Percentiles rank a stretch among this genome's conserved stretches.
These are phyloP conservation scores for Prosopis cineraria DNA, from an alignment of 306 rosid species.

Conservation along the genomic window DNA sequence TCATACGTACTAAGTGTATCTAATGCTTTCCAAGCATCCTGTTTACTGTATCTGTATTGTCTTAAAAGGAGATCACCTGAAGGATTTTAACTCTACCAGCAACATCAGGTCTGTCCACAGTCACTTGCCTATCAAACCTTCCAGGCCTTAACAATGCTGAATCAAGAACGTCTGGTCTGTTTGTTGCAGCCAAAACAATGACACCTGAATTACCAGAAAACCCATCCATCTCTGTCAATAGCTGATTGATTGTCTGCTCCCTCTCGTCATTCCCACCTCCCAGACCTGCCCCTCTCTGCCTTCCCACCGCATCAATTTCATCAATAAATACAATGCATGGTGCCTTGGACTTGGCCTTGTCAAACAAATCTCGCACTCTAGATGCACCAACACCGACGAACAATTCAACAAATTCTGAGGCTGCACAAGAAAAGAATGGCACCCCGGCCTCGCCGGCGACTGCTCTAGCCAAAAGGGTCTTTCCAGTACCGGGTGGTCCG, in stretches of 20 bases:
- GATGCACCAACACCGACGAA: constrained; percentile 98
- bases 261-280: constrained; percentile 99
- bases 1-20: background rate
- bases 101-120: constrained; percentile 98
- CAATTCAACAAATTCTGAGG: constrained; percentile 91
- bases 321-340: constrained; percentile 99
- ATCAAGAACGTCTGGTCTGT: constrained; percentile 96
- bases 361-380: constrained; percentile 93
- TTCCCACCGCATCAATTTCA: constrained; percentile 96
- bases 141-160: constrained; percentile 90
- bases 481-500: constrained; percentile 97
- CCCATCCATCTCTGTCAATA: constrained; percentile 98
- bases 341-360: constrained; percentile 96
- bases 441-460: constrained; percentile 94
- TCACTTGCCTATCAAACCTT: constrained; percentile 92
- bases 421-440: constrained; percentile 98
- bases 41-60: background rate
- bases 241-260: constrained; percentile 97
- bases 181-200: constrained; percentile 95
- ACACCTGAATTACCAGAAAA: constrained; percentile 97
- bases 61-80: constrained; percentile 59
- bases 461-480: constrained; percentile 90
- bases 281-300: constrained; percentile 99
- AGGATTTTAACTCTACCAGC: constrained; percentile 96
- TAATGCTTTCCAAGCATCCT: background rate